Percentiles rank a stretch among this genome's conserved stretches.
These are phyloP conservation scores for Amanita molliuscula DNA, from an alignment of 768 basidiomycete genomes.

Conservation along the genomic window DNA sequence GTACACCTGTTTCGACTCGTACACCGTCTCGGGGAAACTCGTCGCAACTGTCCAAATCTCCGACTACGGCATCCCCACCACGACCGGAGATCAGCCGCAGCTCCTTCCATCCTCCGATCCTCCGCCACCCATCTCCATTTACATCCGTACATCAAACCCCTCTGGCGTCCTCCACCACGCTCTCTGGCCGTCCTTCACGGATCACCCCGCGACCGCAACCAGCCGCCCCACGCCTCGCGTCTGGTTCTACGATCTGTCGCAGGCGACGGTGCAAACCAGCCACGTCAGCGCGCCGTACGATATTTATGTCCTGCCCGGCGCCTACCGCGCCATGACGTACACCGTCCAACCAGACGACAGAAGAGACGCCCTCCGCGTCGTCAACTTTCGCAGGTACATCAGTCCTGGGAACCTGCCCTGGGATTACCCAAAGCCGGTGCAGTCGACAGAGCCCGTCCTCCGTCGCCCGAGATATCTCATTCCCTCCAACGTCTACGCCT, in stretches of 20 bases:
- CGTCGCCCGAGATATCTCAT: constrained; percentile 1
- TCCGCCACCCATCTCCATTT: constrained; percentile 31
- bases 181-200: constrained; percentile 18
- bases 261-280: constrained; percentile 4
- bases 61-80: constrained; percentile 24
- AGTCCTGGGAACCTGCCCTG: constrained; percentile 18
- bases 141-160: constrained; percentile 18
- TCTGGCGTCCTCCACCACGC: constrained; percentile 23
- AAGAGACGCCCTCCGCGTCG: constrained; percentile 21
- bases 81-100: constrained; percentile 18
- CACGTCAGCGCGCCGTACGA: constrained; percentile 7
- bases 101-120: constrained; percentile 16
- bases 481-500: constrained; percentile 1
- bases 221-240: background rate
- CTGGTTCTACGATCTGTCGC: constrained; percentile 16
- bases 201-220: constrained; percentile 7
- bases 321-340: constrained; percentile 32
- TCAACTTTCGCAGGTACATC: constrained; percentile 28
- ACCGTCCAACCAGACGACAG: constrained; percentile 21
- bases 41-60: constrained; percentile 26
- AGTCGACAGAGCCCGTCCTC: constrained; percentile 8
- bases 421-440: constrained; percentile 3
- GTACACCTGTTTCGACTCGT: constrained; percentile 10
- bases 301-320: constrained; percentile 30
- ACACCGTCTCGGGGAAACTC: constrained; percentile 15